A percentile compares a stretch with the other conserved stretches of the same genome.
phyloP scores from a whole-genome alignment of 805 yeast species.

The Candida awuae region DNA sequence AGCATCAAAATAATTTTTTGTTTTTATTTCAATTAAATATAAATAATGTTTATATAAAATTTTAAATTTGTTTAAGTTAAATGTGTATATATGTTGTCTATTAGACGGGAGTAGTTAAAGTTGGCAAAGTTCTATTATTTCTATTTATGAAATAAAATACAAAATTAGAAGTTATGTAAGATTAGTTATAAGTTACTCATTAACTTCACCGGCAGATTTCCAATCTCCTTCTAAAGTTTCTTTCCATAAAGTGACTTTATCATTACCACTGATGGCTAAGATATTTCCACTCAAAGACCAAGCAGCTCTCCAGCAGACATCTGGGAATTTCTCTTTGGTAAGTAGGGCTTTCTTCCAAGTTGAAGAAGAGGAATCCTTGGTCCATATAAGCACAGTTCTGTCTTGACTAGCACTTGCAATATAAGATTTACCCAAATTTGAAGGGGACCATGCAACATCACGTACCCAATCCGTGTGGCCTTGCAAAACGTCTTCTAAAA shows the following conservation, averaged over 20 bases:
- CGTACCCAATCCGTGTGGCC: slow-evolving; percentile 99
- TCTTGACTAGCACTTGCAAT: slow-evolving; percentile 97
- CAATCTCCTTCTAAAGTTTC: slow-evolving; percentile 88
- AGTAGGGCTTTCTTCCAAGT: slow-evolving; percentile 74
- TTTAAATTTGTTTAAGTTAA: too few species aligned
- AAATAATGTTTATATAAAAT: too few species aligned
- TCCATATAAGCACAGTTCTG: slow-evolving; percentile 90
- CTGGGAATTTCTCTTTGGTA: slow-evolving; percentile 80
- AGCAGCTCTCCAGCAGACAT: slow-evolving; percentile 95
- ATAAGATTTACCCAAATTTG: slow-evolving; percentile 75
- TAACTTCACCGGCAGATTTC: slow-evolving; percentile 97
- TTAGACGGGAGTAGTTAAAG: too few species aligned
- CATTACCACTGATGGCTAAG: slow-evolving; percentile 93
- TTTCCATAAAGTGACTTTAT: slow-evolving; percentile 93
- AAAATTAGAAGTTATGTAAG: too few species aligned
- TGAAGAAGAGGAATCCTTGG: slow-evolving; percentile 37
- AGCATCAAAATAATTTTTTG: too few species aligned
- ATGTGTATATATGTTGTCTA: too few species aligned
- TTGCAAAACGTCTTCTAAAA: slow-evolving; percentile 65
- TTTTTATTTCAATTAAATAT: too few species aligned
- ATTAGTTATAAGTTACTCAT: too few species aligned
- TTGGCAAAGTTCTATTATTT: too few species aligned
- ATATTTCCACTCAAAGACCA: slow-evolving; percentile 97
- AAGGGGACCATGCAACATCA: slow-evolving; percentile 97
- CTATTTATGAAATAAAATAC: too few species aligned